Conservation (phyloP, 1,284 basidiomycete genomes). For the Rhizoctonia solani region DNA sequence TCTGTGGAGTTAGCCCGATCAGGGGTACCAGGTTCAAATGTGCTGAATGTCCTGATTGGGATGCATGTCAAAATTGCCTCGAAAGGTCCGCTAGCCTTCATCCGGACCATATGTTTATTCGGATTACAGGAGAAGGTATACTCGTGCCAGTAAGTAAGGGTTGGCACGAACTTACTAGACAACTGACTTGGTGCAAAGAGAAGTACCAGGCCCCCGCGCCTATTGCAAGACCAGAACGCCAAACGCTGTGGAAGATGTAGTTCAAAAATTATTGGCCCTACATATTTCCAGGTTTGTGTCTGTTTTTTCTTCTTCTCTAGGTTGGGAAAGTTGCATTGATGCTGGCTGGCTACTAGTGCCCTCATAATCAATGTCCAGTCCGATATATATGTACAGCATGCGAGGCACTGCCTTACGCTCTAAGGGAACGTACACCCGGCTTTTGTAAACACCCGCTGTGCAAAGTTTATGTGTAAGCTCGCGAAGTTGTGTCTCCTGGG, state of each 20-base stretch:
- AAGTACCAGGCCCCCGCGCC: not conserved
- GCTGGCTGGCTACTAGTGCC: not conserved
- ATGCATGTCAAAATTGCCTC: slow-evolving; percentile 11
- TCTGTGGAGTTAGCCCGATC: not conserved
- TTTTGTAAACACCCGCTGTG: not conserved
- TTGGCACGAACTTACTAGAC: not conserved
- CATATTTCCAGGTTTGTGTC: not conserved
- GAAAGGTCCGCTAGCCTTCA: not conserved
- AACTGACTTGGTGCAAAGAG: not conserved
- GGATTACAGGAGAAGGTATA: not conserved
- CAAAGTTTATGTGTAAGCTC: not conserved
- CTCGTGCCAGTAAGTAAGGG: slow-evolving; percentile 4
- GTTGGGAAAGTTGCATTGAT: not conserved
- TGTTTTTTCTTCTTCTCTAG: not conserved
- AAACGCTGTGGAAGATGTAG: not conserved
- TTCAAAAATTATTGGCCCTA: not conserved
- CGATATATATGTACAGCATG: not conserved
- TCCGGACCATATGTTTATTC: slow-evolving; percentile 24
- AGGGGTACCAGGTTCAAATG: slow-evolving; percentile 21
- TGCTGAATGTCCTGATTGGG: slow-evolving; percentile 23
- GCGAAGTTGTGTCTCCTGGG: not conserved
- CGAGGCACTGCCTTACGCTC: not conserved
- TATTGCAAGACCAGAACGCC: not conserved
- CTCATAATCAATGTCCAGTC: not conserved
- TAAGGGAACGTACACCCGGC: too few relatives aligned